phyloP scores from a whole-genome alignment of 352 stramenopile species.

The Phytophthora meadii region DNA sequence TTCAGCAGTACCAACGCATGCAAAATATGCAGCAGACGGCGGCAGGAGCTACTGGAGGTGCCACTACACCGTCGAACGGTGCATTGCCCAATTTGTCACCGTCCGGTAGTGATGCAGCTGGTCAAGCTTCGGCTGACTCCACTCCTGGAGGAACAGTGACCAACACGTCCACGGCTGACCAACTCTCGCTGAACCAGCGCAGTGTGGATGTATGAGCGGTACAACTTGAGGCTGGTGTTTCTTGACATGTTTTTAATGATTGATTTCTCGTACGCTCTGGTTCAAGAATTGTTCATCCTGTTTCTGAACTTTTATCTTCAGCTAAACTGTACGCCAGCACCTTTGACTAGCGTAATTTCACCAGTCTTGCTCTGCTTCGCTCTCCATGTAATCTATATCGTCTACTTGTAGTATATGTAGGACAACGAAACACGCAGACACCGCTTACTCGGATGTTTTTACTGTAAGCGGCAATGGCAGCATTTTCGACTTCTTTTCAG shows the following conservation, averaged over 20 bases:
- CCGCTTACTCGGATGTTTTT: slow-evolving; percentile 40
- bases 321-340: slow-evolving; percentile 22
- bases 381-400: slow-evolving; percentile 40
- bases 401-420: slow-evolving; percentile 36
- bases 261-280: slow-evolving; percentile 17
- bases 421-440: slow-evolving; percentile 15
- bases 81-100: slow-evolving; percentile 51
- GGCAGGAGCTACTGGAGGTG: slow-evolving; percentile 7
- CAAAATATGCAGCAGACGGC: slow-evolving; percentile 73
- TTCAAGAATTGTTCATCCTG: slow-evolving; percentile 22
- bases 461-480: slow-evolving; percentile 60
- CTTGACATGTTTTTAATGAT: slow-evolving; percentile 41
- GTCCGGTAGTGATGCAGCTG: slow-evolving; percentile 47
- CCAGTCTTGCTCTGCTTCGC: slow-evolving; percentile 23
- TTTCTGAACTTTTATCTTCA: slow-evolving; percentile 39
- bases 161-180: slow-evolving; percentile 50
- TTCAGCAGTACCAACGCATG: slow-evolving; percentile 86
- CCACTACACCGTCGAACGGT: slow-evolving; percentile 29
- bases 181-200: slow-evolving; percentile 77
- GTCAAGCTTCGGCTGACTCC: slow-evolving; percentile 31
- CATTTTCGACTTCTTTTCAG: slow-evolving; percentile 54
- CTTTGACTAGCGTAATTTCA: slow-evolving; percentile 19
- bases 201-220: slow-evolving; percentile 76
- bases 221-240: slow-evolving; percentile 12
- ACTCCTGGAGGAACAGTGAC: slow-evolving; percentile 24